A percentile compares a stretch with the other conserved stretches of the same genome.
Conservation (phyloP, 495 filamentous ascomycete genomes). For the Aspergillus wentii region DNA sequence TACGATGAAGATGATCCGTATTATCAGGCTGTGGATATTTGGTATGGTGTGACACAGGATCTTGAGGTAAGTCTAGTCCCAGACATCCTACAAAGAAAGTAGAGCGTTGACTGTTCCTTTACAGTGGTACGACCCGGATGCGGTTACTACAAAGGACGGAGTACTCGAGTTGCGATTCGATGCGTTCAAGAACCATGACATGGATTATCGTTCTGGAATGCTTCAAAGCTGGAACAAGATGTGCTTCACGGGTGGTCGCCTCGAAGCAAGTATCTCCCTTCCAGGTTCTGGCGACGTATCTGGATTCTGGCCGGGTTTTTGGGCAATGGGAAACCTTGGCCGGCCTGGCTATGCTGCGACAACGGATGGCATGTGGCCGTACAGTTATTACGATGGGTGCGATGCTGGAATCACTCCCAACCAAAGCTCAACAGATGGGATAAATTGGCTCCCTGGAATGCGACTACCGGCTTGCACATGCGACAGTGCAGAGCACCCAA, state of each 20-base stretch:
- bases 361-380: slow-evolving; percentile 76
- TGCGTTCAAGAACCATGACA: slow-evolving; percentile 60
- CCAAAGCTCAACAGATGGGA: slow-evolving; percentile 63
- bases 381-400: slow-evolving; percentile 68
- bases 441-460: slow-evolving; percentile 71
- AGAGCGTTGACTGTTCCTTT: slow-evolving; percentile 1
- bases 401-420: slow-evolving; percentile 76
- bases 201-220: slow-evolving; percentile 77
- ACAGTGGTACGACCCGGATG: slow-evolving; percentile 79
- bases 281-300: slow-evolving; percentile 63
- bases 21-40: slow-evolving; percentile 67
- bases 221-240: slow-evolving; percentile 77
- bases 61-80: slow-evolving; percentile 46
- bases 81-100: background rate
- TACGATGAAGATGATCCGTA: slow-evolving; percentile 71
- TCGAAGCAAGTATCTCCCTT: slow-evolving; percentile 75
- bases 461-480: slow-evolving; percentile 68
- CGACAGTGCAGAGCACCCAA: slow-evolving; percentile 60
- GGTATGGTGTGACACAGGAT: slow-evolving; percentile 77
- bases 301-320: slow-evolving; percentile 79
- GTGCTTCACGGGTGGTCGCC: slow-evolving; percentile 69
- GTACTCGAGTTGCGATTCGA: slow-evolving; percentile 64
- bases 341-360: slow-evolving; percentile 65
- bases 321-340: slow-evolving; percentile 73
- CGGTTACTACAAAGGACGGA: slow-evolving; percentile 62